Evolutionary conservation across 2,329 filamentous ascomycete species (phyloP), one percentile per base, ranked within the genome.

Genomic region (Stachybotrys chartarum): DNA sequence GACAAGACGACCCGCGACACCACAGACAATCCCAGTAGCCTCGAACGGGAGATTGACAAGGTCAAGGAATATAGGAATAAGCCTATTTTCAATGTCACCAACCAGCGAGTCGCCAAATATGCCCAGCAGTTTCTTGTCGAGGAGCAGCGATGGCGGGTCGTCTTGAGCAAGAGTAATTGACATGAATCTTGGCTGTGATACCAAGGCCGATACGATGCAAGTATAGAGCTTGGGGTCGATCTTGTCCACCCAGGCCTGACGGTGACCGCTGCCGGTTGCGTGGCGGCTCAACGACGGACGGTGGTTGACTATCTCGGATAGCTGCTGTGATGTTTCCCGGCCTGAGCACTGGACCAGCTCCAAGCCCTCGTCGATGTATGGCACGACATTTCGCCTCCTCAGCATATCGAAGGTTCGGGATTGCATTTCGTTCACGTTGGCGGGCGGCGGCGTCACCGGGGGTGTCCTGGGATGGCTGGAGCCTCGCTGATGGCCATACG

Each of bases 21-120:
- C 93, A 62, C 92, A 97, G 4, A 99, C 91, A 56, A 99, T 97
- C 24, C 93, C 93, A 0, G 92, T 96, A 7, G 91, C 91, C 69
- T 96, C 91, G 47, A 93, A 80, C 0, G 93, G 90, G 46, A 97
- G 75, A 47, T 84, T 84, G 18, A 83, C 84, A 30, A 99, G 79
- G 64, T 97, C 91, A 4, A 99, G 80, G 56, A 91, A 93, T 62
- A 99, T 94, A 1, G 94, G 91, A 1, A 95, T 84, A 39, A 92
- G 78, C 56, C 83, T 84, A 60, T 85, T 85, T 54, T 85, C 85
- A 50, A 83, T 89, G 58, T 86, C 79, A 12, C 90, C 91, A 0
- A 96, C 82, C 2, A 97, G 75, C 0, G 90, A 82, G 63, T 88
- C 86, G 18, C 85, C 84, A 63, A 88, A 88, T 17, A 88, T 74